Conservation (phyloP, 2,329 filamentous ascomycete species). For the Aspergillus awamori region DNA sequence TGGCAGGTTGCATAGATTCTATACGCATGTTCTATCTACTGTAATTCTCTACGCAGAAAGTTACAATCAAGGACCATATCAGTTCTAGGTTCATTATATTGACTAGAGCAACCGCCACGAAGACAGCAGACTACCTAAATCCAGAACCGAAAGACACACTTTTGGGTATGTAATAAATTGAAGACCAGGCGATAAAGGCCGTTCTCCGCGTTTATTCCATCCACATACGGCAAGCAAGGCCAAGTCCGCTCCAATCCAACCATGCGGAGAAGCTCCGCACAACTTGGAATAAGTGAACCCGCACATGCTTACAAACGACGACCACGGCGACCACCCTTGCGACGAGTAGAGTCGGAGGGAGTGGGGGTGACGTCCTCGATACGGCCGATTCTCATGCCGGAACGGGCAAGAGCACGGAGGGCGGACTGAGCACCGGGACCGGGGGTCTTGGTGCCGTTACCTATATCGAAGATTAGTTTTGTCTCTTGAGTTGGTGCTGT, state of each 20-base stretch:
- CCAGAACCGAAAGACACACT: constrained; percentile 32
- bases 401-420: constrained; percentile 96
- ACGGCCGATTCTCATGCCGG: constrained; percentile 99
- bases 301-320: constrained; percentile 85
- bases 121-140: constrained; percentile 28
- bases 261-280: constrained; percentile 30
- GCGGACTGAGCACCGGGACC: constrained; percentile 98
- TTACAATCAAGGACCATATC: constrained; percentile 9
- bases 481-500: neutral
- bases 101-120: constrained; percentile 27
- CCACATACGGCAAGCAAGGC: constrained; percentile 43
- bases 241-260: constrained; percentile 32
- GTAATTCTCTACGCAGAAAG: neutral
- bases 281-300: constrained; percentile 30
- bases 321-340: constrained; percentile 99
- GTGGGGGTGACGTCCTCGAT: constrained; percentile 99
- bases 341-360: constrained; percentile 97
- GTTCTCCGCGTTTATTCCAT: constrained; percentile 59
- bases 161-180: constrained; percentile 45
- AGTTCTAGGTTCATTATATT: constrained; percentile 24
- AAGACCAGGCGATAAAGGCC: constrained; percentile 57
- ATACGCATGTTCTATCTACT: neutral
- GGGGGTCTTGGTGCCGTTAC: constrained; percentile 99
- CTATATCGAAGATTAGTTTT: constrained; percentile 45
- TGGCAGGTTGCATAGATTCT: too few species aligned